Evolutionary conservation across 1,284 basidiomycete genomes (phyloP).

Genomic region (Leucoagaricus sp.): DNA sequence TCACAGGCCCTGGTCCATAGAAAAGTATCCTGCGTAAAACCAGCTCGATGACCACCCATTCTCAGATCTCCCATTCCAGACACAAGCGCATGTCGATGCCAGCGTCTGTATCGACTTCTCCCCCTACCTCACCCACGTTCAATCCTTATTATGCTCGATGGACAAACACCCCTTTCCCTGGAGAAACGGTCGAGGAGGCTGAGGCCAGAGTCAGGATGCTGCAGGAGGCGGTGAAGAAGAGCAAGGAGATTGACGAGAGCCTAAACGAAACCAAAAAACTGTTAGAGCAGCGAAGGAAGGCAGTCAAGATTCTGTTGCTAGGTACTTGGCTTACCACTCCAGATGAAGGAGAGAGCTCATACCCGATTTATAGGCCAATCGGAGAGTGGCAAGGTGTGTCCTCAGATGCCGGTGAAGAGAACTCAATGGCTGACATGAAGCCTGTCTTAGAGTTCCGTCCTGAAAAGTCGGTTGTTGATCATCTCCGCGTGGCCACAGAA

Average conservation of each 20-base stretch:
- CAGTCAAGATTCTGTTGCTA: constrained; percentile 63
- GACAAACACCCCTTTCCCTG: constrained; percentile 29
- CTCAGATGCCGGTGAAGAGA: constrained; percentile 3
- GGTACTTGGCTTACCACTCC: constrained; percentile 38
- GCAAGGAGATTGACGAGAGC: constrained; percentile 56
- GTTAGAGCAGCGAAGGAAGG: constrained; percentile 55
- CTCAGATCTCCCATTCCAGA: background rate
- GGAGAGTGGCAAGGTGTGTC: constrained; percentile 59
- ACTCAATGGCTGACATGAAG: background rate
- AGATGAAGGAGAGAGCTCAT: background rate
- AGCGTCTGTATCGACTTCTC: background rate
- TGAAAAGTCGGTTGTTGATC: constrained; percentile 51
- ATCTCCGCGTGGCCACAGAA: background rate
- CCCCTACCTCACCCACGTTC: constrained; percentile 10
- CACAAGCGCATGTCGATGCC: constrained; percentile 13
- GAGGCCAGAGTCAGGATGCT: constrained; percentile 38
- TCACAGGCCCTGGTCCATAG: background rate
- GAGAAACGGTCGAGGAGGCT: constrained; percentile 50
- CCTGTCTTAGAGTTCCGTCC: constrained; percentile 51
- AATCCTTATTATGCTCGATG: constrained; percentile 28
- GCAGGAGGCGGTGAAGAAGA: constrained; percentile 46
- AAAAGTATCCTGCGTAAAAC: background rate
- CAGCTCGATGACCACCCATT: background rate
- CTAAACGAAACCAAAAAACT: constrained; percentile 52
- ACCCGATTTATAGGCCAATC: constrained; percentile 50